Base-by-base conservation (phyloP, 2,329 filamentous ascomycete species). In the Fusarium nygamai region DNA sequence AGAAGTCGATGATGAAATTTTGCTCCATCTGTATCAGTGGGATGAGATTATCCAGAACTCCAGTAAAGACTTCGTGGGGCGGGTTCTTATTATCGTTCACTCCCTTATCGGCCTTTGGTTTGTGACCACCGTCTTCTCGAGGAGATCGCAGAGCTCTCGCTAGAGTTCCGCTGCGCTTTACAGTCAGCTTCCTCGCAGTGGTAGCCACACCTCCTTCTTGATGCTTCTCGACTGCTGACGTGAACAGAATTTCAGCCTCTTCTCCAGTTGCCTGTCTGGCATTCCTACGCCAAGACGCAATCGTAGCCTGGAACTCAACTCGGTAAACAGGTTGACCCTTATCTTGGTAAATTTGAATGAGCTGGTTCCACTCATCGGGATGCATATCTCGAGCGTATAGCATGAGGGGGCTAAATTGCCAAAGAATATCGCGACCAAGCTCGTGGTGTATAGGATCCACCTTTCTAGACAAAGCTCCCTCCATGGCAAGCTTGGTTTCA, bases 1-100 rank as follows among this genome's bases (percentile, higher is more conserved):
- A 98, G 82, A 98, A 96, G 76, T 97, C 94, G n/a, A 98, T 92
- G 56, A 98, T 87, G 80, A 98, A 99, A 80, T 98, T 98, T 81
- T 99, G 96, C 83, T 99, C 96, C 81, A 96, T 95, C 76, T 94
- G 92, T 67, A 98, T 91, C 64, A 97, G 88, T 11, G 93, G 94
- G 50, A 95, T 85, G 73, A 96, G 90, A 78, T 98, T 94, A 65
- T 96, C 93, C 70, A 98, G 84, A 19, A 94, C 91, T 43, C 91
- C 92, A 1, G 90, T 88, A 82, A 98, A 98, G 6, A 94, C 91
- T 82, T 98, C 95, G 76, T 92, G 96, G 1, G 94, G 91, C 74
- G 93, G 88, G 66, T 93, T 88, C 77, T 91, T 90, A 61, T 90
- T 91, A 74, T 92, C 91, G 53, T 89, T 84, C 14, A 84, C 83